Base-by-base conservation (phyloP, 148 eudicot genomes). In the Fallopia convolvulus region DNA sequence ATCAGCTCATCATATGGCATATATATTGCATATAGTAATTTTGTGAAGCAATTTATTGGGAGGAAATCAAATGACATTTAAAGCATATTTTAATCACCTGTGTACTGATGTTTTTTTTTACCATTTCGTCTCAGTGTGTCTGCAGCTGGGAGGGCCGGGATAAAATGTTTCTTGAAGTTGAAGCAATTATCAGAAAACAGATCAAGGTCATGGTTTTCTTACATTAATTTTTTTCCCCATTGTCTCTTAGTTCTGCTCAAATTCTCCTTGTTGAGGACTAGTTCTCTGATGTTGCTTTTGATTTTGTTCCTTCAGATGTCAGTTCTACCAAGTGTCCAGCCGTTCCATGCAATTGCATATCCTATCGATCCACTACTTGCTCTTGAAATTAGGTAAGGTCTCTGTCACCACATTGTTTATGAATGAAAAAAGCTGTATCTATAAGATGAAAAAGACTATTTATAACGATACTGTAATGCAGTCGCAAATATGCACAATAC, bases 271-370 rank as follows among this genome's bases (percentile, higher is more conserved):
- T 6, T 40, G 12, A 20, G 13, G 36, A 36, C 18, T 10, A 56
- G 2, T 58, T 26, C 66, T 75, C 30, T 72, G 72, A 26, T 80
- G 40, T 72, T 41, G 33, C 18, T 42, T 46, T 75, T 58, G 36
- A 11, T 77, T 44, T 49, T 71, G 71, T 75, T 72, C 71, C 78
- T 83, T n/a, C 85, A 92, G 98, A 90, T 84, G 88, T 88, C 96
- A 74, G 87, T 89, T 78, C 88, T 94, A 84, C 98, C 98, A 60
- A 94, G 98, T 81, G 98, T 94, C 53, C 97, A 92, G 80, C 98
- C 98, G 76, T 94, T 94, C 80, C 97, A 94, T 87, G 97, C 98
- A 30, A 92, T 94, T 75, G 98, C 98, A 11, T 94, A 94, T 83
- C 98, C 98, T 32, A 88, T 94, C 82, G 98, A 92, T 83, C 90